A percentile compares a stretch with the other conserved stretches of the same genome.
Evolutionary conservation across 2,329 filamentous ascomycete genomes (phyloP).

Genomic region (Claviceps lovelessii): DNA sequence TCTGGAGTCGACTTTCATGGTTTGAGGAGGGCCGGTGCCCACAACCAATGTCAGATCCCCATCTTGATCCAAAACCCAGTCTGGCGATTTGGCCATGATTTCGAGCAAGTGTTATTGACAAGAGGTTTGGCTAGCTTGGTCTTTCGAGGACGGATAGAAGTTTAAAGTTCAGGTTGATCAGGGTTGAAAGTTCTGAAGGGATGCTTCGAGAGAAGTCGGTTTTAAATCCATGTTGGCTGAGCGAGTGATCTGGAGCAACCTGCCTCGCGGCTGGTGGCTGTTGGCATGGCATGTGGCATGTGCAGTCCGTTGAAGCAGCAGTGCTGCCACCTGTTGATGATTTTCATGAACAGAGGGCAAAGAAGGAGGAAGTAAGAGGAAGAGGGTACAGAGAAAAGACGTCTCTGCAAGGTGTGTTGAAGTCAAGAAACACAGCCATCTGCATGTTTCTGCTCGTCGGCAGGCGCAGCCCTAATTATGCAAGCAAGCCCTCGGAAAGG

Average conservation of each 20-base stretch:
- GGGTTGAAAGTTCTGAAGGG: too few relatives aligned
- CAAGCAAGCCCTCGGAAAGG: too few relatives aligned
- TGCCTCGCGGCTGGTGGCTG: background rate
- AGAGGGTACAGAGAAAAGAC: too few relatives aligned
- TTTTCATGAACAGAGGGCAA: background rate
- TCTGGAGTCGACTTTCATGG: slow-evolving; percentile 4
- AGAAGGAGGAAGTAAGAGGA: background rate
- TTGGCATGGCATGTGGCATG: background rate
- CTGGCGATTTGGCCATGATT: background rate
- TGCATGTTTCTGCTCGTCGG: too few relatives aligned
- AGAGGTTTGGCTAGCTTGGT: background rate
- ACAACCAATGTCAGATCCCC: background rate
- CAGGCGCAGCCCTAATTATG: too few relatives aligned
- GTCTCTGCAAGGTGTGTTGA: too few relatives aligned
- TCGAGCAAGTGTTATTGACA: background rate
- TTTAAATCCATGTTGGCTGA: background rate
- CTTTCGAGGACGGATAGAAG: background rate
- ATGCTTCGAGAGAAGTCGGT: too few relatives aligned
- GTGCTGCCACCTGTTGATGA: background rate
- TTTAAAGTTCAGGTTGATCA: background rate
- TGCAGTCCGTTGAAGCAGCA: background rate
- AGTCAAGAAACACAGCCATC: too few relatives aligned
- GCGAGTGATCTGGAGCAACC: background rate
- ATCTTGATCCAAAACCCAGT: background rate
- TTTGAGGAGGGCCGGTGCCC: background rate